A percentile compares a stretch with the other conserved stretches of the same genome.
These are phyloP conservation scores for Didymella arachidicola DNA, from an alignment of 2,329 filamentous ascomycete genomes.

Conservation along the genomic window DNA sequence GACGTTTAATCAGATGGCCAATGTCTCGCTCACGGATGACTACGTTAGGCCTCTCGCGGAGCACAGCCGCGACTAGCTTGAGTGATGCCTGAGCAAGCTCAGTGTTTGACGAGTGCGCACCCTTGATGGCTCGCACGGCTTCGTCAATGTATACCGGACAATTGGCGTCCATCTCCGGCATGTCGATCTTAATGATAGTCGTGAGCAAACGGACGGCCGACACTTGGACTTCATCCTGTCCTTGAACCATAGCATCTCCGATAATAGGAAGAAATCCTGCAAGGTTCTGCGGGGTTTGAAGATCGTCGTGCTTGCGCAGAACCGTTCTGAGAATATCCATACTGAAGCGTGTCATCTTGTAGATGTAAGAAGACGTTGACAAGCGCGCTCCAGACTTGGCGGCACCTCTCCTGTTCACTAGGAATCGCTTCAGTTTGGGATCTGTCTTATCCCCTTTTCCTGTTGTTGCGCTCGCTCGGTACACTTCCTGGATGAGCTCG, in stretches of 20 bases:
- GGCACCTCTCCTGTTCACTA: constrained; percentile 78
- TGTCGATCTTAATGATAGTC: constrained; percentile 83
- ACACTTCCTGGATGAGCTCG: constrained; percentile 88
- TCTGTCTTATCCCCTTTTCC: constrained; percentile 40
- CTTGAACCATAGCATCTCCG: constrained; percentile 82
- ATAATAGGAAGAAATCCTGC: constrained; percentile 87
- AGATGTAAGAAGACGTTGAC: constrained; percentile 77
- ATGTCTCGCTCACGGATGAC: constrained; percentile 81
- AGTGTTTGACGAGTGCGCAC: constrained; percentile 77
- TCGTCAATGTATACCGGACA: constrained; percentile 83
- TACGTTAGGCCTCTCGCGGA: constrained; percentile 80
- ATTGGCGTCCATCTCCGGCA: constrained; percentile 72
- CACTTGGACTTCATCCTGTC: constrained; percentile 91
- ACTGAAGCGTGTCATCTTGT: constrained; percentile 88
- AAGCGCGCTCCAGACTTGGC: constrained; percentile 77
- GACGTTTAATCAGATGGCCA: constrained; percentile 79
- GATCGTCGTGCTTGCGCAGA: constrained; percentile 82
- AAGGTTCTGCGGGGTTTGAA: constrained; percentile 81
- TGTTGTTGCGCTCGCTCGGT: constrained; percentile 66
- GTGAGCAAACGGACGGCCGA: constrained; percentile 85
- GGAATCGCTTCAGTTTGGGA: constrained; percentile 69
- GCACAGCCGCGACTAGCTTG: constrained; percentile 84
- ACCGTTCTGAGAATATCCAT: constrained; percentile 85
- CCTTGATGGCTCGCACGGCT: constrained; percentile 80
- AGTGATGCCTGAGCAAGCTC: constrained; percentile 87